Evolutionary conservation across 345 rosid genomes (phyloP), one percentile per base, ranked within the genome.

Genomic region (Capsella bursapastoris): DNA sequence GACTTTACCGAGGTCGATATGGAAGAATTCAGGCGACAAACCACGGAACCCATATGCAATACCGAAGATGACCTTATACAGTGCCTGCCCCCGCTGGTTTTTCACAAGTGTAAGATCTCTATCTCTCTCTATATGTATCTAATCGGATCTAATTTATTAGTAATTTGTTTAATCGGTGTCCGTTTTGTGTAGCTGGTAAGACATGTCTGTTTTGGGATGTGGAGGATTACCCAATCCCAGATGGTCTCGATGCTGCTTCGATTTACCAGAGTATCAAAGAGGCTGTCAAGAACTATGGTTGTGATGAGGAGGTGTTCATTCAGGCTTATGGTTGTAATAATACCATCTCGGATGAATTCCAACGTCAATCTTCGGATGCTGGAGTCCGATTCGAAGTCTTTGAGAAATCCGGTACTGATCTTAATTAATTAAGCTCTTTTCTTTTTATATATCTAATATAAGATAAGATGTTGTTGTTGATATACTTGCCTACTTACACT

Each of bases 201-300:
- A 50, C 27, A 8, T 18, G 53, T 18, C 12, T 53, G n/a, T 53
- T 53, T 25, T 53, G 57, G 32, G 59, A 55, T 12, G 57, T 52
- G 57, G 57, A 52, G 29, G 57, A 25, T 52, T 52, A 28, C 32
- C 57, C 32, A 25, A 52, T 52, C 57, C 57, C 57, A 10, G 14
- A 10, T 25, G n/a, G 32, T 25, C 32, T 10, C 32, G 32, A 52
- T 52, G 3, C n/a, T 52, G 1, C 1, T 25, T 52, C 13, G 57
- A 25, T 52, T 25, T 10, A 10, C 11, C 4, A 5, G n/a, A 25
- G 13, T 10, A 52, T 52, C n/a, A 4, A 25, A 52, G 8, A 14
- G 15, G 49, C 16, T 14, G 2, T 44, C 1, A 13, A 14, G 16
- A 14, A 44, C 0, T 1, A 10, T 13, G 49, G 49, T 44, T 13